Conservation (phyloP, 2,329 filamentous ascomycete genomes). For the Lecanicillium sp. region DNA sequence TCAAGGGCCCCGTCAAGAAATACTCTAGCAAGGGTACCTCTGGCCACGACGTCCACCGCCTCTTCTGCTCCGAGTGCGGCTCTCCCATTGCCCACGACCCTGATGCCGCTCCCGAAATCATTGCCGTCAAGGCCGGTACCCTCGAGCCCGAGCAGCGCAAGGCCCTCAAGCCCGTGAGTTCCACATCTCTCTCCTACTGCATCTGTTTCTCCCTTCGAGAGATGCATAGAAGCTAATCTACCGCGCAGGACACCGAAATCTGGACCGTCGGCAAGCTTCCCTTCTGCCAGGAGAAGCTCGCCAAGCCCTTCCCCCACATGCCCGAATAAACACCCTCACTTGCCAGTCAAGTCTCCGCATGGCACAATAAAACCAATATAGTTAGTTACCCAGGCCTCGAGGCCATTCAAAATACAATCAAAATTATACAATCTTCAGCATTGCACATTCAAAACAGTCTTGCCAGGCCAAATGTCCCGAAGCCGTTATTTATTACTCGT, state of each 20-base stretch:
- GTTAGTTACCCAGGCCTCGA: too few relatives aligned
- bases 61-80: conserved; percentile 63
- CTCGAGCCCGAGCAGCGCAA: conserved; percentile 58
- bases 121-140: conserved; percentile 60
- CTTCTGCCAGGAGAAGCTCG: conserved; percentile 59
- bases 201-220: too few relatives aligned
- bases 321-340: conserved; percentile 34
- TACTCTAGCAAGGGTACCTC: conserved; percentile 51
- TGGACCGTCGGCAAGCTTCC: conserved; percentile 62
- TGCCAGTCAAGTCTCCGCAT: not conserved
- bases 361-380: too few relatives aligned
- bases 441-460: too few relatives aligned
- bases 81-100: conserved; percentile 64
- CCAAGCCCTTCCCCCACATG: conserved; percentile 56
- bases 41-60: conserved; percentile 55
- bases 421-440: too few relatives aligned
- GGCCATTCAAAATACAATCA: too few relatives aligned
- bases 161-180: conserved; percentile 53
- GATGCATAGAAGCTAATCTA: too few relatives aligned
- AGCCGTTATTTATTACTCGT: not conserved
- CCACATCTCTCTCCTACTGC: not conserved
- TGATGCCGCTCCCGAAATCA: conserved; percentile 61
- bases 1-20: conserved; percentile 57
- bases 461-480: not conserved
- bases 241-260: conserved; percentile 53